Evolutionary conservation across 2,329 filamentous ascomycete genomes (phyloP).

Genomic region (Fusarium tuaranense): DNA sequence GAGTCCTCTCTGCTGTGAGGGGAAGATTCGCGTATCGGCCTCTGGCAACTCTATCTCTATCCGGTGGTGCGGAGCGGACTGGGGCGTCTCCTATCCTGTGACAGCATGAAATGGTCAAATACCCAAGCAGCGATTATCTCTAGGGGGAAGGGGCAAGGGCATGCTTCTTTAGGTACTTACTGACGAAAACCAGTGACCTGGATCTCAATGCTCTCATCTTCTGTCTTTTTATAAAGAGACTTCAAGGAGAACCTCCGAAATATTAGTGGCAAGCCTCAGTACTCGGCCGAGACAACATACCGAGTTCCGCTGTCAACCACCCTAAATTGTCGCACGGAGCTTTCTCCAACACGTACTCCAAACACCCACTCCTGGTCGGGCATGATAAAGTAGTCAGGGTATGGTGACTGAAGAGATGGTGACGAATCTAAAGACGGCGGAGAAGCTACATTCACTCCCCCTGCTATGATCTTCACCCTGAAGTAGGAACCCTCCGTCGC

Average conservation of each 20-base stretch:
- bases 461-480: neutral
- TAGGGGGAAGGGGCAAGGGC: neutral
- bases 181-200: neutral
- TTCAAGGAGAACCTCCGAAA: neutral
- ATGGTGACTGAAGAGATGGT: no score
- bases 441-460: neutral
- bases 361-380: neutral
- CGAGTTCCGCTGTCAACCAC: neutral
- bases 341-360: neutral
- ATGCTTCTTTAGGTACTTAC: neutral
- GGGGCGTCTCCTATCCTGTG: no score
- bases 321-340: neutral
- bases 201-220: neutral
- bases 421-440: neutral
- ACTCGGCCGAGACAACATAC: neutral
- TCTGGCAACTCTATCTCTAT: no score
- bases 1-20: no score
- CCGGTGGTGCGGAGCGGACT: no score
- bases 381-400: neutral
- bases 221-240: neutral
- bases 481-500: neutral
- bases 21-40: no score
- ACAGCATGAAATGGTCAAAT: neutral
- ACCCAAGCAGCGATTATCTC: neutral
- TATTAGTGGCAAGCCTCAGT: neutral